phyloP scores from a whole-genome alignment of 345 rosid species.

The Eucalyptus albens region DNA sequence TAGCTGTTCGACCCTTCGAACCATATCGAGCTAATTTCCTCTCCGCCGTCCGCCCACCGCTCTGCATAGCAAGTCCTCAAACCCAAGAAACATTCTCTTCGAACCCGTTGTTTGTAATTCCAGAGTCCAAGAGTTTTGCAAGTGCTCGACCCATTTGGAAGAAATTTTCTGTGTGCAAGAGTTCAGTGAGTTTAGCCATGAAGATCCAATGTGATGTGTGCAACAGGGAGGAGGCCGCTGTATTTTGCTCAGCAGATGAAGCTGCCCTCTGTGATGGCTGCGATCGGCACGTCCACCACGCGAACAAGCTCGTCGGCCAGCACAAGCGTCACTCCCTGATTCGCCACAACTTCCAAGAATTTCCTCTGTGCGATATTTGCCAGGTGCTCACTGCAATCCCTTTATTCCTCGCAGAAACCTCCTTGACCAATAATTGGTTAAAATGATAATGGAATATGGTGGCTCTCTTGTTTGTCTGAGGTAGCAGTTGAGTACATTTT shows the following conservation, averaged over 20 bases:
- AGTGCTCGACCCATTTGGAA: too few species aligned
- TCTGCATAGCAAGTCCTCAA: background rate
- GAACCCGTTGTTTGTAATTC: background rate
- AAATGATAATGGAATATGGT: background rate
- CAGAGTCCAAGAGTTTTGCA: background rate
- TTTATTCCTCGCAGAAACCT: background rate
- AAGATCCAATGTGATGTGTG: slow-evolving; percentile 91
- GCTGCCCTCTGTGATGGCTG: slow-evolving; percentile 65
- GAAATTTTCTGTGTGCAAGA: too few species aligned
- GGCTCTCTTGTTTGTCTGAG: background rate
- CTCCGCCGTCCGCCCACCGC: background rate
- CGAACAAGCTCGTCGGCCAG: slow-evolving; percentile 77
- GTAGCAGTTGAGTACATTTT: background rate
- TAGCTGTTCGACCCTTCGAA: background rate
- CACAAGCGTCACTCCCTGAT: slow-evolving; percentile 75
- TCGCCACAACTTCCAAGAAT: slow-evolving; percentile 2
- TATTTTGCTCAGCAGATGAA: slow-evolving; percentile 85
- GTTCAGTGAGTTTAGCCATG: slow-evolving; percentile 2
- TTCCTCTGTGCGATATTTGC: slow-evolving; percentile 73
- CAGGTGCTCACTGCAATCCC: slow-evolving; percentile 22
- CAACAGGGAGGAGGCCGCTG: slow-evolving; percentile 46
- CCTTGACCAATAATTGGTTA: background rate
- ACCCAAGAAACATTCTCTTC: background rate
- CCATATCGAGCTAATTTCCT: background rate
- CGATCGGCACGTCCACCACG: slow-evolving; percentile 76